Base-by-base conservation (phyloP, 2,329 filamentous ascomycete species). In the Talaromyces atroroseus region DNA sequence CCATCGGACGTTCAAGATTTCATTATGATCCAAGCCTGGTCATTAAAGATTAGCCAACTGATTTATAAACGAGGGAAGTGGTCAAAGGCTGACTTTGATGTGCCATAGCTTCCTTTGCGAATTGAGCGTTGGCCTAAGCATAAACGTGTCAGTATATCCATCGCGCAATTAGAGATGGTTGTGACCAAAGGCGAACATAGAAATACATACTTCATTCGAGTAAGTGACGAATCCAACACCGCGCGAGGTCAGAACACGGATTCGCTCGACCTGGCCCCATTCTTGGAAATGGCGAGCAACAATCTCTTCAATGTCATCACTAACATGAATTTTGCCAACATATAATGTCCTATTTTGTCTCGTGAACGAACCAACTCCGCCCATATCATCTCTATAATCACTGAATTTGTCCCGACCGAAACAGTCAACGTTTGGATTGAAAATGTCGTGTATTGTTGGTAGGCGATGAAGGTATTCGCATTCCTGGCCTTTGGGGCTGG, bases 211-310 rank as follows among this genome's bases (percentile, higher is more conserved):
- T 68, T 96, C 89, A 69, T 96, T 96, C 23, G 83, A 82, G 69
- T 97, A 97, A 10, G 95, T 99, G 56, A 99, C 86, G 71, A 99
- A 99, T 0, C 87, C 95, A 20, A 99, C 94, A 54, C 94, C 95
- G 42, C 92, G 79, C 1, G 85, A 86, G 57, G 95, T 96, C 14
- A 99, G 78, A 2, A 97, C 92, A 26, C 94, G 86, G 48, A 87
- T 86, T 46, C 94, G 83, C 36, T 97, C 92, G 50, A 99, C 79
- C 66, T 92, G 88, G 0, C 94, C 94, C 92, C 92, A 99, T 80
- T 99, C 94, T 23, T 90, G 88, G 69, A 97, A 96, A 74, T 99
- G 94, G 14, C 95, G 82, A 29, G 92, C 87, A 5, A 97, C 92
- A 36, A 97, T 84, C 74, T 99, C 94, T 70, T 99, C 92, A 60